phyloP scores from a whole-genome alignment of 495 filamentous ascomycete species.

The Penicillium parvum region DNA sequence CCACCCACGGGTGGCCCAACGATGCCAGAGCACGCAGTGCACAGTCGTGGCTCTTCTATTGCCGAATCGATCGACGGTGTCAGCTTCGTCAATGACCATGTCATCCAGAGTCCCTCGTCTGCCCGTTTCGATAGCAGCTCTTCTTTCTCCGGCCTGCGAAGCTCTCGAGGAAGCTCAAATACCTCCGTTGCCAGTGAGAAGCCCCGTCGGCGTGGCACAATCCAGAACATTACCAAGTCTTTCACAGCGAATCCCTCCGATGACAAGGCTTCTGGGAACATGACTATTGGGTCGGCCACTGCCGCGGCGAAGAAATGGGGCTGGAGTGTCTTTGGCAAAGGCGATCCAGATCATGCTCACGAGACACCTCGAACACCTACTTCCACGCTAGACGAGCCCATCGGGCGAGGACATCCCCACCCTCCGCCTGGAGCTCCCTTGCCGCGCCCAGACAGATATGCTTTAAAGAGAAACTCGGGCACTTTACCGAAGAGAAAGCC shows the following conservation, averaged over 20 bases:
- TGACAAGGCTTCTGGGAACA: slow-evolving; percentile 36
- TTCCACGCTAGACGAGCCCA: slow-evolving; percentile 60
- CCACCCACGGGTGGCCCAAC: slow-evolving; percentile 38
- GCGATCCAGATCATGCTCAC: slow-evolving; percentile 32
- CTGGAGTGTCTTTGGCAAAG: slow-evolving; percentile 63
- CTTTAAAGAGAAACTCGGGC: slow-evolving; percentile 51
- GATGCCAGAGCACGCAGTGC: slow-evolving; percentile 22
- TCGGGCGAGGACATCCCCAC: slow-evolving; percentile 61
- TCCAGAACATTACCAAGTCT: slow-evolving; percentile 40
- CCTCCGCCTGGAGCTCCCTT: slow-evolving; percentile 57
- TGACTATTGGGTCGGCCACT: slow-evolving; percentile 67
- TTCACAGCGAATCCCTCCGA: slow-evolving; percentile 24
- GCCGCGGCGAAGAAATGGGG: slow-evolving; percentile 84
- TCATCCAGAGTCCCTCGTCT: slow-evolving; percentile 25
- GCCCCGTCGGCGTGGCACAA: slow-evolving; percentile 32
- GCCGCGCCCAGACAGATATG: slow-evolving; percentile 67
- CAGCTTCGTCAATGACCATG: slow-evolving; percentile 14
- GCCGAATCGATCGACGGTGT: slow-evolving; percentile 30
- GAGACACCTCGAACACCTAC: slow-evolving; percentile 32
- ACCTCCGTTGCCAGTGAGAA: slow-evolving; percentile 30
- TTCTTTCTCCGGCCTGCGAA: slow-evolving; percentile 28
- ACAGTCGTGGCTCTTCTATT: slow-evolving; percentile 31
- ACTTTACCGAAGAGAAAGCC: slow-evolving; percentile 59
- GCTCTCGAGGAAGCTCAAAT: slow-evolving; percentile 28
- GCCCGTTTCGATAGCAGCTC: slow-evolving; percentile 23